A percentile compares a stretch with the other conserved stretches of the same genome.
These are phyloP conservation scores for Sarocladium oryzae DNA, from an alignment of 2,329 filamentous ascomycete genomes.

Conservation along the genomic window DNA sequence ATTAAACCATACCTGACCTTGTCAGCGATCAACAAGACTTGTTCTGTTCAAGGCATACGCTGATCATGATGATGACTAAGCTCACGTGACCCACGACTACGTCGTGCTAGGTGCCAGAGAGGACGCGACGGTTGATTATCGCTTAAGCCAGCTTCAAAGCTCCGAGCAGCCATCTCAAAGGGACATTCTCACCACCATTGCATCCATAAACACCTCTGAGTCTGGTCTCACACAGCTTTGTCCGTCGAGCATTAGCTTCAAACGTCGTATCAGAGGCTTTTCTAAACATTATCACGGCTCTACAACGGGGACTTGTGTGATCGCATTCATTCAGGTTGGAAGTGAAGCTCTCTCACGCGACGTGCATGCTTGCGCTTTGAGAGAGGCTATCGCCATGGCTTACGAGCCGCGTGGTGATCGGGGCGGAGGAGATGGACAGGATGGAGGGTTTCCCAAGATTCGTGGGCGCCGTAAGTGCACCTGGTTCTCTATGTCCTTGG, in stretches of 20 bases:
- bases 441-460: conserved; percentile 41
- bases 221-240: too few relatives aligned
- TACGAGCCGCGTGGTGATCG: conserved; percentile 49
- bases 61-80: neutral
- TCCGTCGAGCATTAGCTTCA: too few relatives aligned
- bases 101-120: neutral
- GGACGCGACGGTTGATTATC: neutral
- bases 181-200: neutral
- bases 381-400: conserved; percentile 34
- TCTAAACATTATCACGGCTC: neutral
- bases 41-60: neutral
- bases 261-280: neutral
- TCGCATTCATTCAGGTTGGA: neutral
- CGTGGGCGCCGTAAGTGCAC: conserved; percentile 43
- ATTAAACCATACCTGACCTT: too few relatives aligned
- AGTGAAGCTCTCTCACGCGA: neutral
- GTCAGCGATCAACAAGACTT: too few relatives aligned
- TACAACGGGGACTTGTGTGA: neutral
- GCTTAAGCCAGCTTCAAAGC: conserved; percentile 1
- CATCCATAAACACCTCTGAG: neutral
- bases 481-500: neutral
- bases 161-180: neutral
- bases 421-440: conserved; percentile 32
- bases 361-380: conserved; percentile 18
- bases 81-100: neutral